Evolutionary conservation across 805 yeast genomes (phyloP).

Genomic region (Candida patagonica): DNA sequence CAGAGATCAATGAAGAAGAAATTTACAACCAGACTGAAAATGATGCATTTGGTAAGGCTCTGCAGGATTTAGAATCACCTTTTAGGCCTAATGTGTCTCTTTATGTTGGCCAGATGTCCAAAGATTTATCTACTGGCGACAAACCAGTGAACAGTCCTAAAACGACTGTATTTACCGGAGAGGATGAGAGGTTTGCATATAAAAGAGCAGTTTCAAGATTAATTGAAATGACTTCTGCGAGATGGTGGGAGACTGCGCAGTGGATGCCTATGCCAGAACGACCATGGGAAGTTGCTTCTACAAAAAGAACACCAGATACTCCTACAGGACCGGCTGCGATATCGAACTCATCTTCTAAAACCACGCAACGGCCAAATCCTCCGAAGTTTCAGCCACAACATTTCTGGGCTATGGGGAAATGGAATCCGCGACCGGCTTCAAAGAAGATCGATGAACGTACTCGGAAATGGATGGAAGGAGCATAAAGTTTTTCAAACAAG

Average conservation of each 20-base stretch:
- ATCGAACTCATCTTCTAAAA: constrained; percentile 5
- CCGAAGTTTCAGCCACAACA: constrained; percentile 39
- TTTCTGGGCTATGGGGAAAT: constrained; percentile 61
- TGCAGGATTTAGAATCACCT: constrained; percentile 50
- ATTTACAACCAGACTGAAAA: constrained; percentile 33
- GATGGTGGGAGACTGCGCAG: constrained; percentile 40
- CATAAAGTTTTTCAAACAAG: too few relatives aligned
- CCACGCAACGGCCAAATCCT: too few relatives aligned
- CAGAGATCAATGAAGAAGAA: constrained; percentile 25
- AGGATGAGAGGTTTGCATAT: constrained; percentile 67
- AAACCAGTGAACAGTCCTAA: constrained; percentile 35
- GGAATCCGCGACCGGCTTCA: constrained; percentile 42
- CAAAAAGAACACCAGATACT: not conserved
- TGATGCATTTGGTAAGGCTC: constrained; percentile 61
- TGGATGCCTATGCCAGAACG: constrained; percentile 56
- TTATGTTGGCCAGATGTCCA: constrained; percentile 30
- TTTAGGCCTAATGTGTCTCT: constrained; percentile 62
- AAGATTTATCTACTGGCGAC: constrained; percentile 17
- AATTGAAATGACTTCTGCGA: constrained; percentile 45
- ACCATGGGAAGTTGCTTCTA: constrained; percentile 42
- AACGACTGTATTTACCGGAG: constrained; percentile 56
- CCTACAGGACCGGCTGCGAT: not conserved
- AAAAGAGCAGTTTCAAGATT: constrained; percentile 62
- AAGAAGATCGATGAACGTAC: constrained; percentile 44
- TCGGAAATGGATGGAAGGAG: constrained; percentile 45